A percentile compares a stretch with the other conserved stretches of the same genome.
Evolutionary conservation across 2,329 filamentous ascomycete species (phyloP).

Genomic region (Claviceps pazoutovae): DNA sequence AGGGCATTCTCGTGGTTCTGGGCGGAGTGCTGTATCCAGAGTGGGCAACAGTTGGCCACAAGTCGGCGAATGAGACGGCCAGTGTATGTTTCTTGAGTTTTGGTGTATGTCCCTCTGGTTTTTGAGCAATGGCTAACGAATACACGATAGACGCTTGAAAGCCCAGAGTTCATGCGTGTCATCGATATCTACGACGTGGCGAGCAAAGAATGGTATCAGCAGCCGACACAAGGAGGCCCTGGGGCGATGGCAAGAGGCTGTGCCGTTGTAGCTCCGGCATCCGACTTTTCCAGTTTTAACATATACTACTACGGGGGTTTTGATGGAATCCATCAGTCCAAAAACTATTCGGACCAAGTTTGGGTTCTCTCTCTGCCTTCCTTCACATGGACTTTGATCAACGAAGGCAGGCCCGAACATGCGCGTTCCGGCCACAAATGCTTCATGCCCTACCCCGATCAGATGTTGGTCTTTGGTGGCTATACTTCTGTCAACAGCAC

Average conservation of each 20-base stretch:
- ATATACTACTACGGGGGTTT: slow-evolving; percentile 79
- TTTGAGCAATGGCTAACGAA: slow-evolving; percentile 1
- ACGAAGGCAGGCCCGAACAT: slow-evolving; percentile 31
- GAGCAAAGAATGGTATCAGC: slow-evolving; percentile 51
- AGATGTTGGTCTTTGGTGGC: slow-evolving; percentile 69
- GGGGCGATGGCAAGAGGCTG: slow-evolving; percentile 53
- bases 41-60: slow-evolving; percentile 20
- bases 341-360: slow-evolving; percentile 48
- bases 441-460: slow-evolving; percentile 60
- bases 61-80: slow-evolving; percentile 16
- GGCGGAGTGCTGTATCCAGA: slow-evolving; percentile 56
- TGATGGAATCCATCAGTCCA: slow-evolving; percentile 29
- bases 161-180: slow-evolving; percentile 54
- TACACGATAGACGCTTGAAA: slow-evolving; percentile 38
- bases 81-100: slow-evolving; percentile 17
- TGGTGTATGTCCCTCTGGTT: not conserved
- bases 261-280: slow-evolving; percentile 57
- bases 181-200: slow-evolving; percentile 70
- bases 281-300: slow-evolving; percentile 62
- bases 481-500: slow-evolving; percentile 26
- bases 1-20: slow-evolving; percentile 65
- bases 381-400: slow-evolving; percentile 59
- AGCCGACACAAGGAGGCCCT: slow-evolving; percentile 47
- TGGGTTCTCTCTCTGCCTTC: slow-evolving; percentile 71
- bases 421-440: slow-evolving; percentile 63